Percentiles rank a stretch among this genome's conserved stretches.
These are phyloP conservation scores for Dryadomyces quercivorus DNA, from an alignment of 2,329 filamentous ascomycete genomes.

Conservation along the genomic window DNA sequence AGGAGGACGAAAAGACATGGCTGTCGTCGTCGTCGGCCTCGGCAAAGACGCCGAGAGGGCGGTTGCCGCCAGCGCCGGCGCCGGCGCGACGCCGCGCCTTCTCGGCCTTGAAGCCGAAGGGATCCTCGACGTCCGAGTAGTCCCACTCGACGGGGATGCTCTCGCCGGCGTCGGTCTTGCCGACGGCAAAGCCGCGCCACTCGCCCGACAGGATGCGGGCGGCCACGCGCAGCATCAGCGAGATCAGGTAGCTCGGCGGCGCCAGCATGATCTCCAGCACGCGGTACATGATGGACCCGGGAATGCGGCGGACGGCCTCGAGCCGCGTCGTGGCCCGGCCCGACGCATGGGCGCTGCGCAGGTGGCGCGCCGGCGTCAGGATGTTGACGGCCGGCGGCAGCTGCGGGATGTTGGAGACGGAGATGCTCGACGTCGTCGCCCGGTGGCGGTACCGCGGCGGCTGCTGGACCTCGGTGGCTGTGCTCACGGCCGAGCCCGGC, in stretches of 20 bases:
- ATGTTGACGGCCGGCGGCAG: slow-evolving; percentile 57
- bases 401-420: slow-evolving; percentile 40
- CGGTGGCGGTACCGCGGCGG: slow-evolving; percentile 35
- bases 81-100: slow-evolving; percentile 1
- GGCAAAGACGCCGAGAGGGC: slow-evolving; percentile 2
- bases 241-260: slow-evolving; percentile 67
- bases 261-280: slow-evolving; percentile 66
- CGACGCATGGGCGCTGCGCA: slow-evolving; percentile 6
- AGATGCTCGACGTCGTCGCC: slow-evolving; percentile 37
- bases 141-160: slow-evolving; percentile 49
- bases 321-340: slow-evolving; percentile 24
- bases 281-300: slow-evolving; percentile 59
- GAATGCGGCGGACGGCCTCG: slow-evolving; percentile 37
- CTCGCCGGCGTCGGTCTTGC: slow-evolving; percentile 37
- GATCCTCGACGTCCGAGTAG: slow-evolving; percentile 36
- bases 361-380: slow-evolving; percentile 28
- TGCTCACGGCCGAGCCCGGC: background rate
- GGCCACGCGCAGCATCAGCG: slow-evolving; percentile 71
- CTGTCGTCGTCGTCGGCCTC: slow-evolving; percentile 3
- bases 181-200: slow-evolving; percentile 48
- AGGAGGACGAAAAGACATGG: background rate
- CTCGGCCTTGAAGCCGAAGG: slow-evolving; percentile 9
- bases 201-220: slow-evolving; percentile 56
- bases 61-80: background rate
- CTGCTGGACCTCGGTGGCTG: background rate